Evolutionary conservation across 306 rosid species (phyloP), one percentile per base, ranked within the genome.

Genomic region (Trifolium subterraneum): DNA sequence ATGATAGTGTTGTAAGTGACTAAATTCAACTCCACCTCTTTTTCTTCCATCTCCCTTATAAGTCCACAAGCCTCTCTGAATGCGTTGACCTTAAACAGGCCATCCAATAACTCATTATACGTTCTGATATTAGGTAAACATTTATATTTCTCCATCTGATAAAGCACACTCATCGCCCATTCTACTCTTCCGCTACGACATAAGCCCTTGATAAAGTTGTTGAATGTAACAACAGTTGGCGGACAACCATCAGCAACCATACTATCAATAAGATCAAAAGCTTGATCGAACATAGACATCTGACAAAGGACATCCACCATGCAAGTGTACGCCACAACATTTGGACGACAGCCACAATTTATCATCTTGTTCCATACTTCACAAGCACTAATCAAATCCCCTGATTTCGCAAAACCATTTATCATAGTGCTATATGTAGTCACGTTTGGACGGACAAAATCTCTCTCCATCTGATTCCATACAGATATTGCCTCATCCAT

Each of bases 331-430:
- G 77, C 85, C 74, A 94, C 90, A 27, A 80, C 99, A 86, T 92
- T 92, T 56, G 97, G 97, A 59, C 33, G 88, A 19, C 89, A 88
- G n/a, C 92, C 92, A 44, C 48, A 36, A 65, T 59, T 60, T 74
- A 94, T 84, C 97, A 94, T 94, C 72, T 70, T 76, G 84, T 94
- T 92, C 96, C 99, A 94, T 63, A 68, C 86, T 65, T 82, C 84
- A 50, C 87, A 87, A 59, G 96, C 97, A 52, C 88, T 88, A 42
- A 41, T 27, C 84, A 91, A 87, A 58, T 90, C 44, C 71, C 93
- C 90, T 41, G 80, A 71, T 77, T 87, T 90, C n/a, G 90, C 88
- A 84, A 90, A 90, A 63, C 95, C 95, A 20, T 83, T 45, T 42
- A 94, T 86, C 35, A 94, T 89, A 74, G 81, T 77, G 78, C 95